Base-by-base conservation (phyloP, 768 basidiomycete genomes). In the Collybiopsis luxurians region DNA sequence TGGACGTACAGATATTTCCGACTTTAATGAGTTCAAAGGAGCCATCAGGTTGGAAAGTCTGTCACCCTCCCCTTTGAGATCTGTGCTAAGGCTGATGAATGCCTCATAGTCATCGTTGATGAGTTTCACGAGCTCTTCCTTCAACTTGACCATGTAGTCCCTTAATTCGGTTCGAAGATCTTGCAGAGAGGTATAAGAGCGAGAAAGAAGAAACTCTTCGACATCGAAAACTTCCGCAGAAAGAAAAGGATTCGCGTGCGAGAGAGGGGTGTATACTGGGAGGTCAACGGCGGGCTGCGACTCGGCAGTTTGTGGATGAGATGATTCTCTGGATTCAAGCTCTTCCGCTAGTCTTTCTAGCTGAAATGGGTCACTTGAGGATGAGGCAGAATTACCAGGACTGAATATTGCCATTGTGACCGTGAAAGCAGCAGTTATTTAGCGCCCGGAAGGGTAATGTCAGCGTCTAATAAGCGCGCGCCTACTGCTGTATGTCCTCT, bases 71-170 rank as follows among this genome's bases (percentile, higher is more conserved):
- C 89, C 93, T 61, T 86, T 81, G 61, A 98, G 69, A 64, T 98
- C 94, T 2, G 95, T 95, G 61, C 95, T 95, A 28, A 99, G 78
- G 63, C 91, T 93, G 65, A 98, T 96, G 68, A 98, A 99, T 13
- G 95, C 95, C 69, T 95, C 95, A 66, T 98, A 99, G 73, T 98
- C 97, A 63, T 94, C 89, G 71, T 99, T 98, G 69, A 98, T 97
- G 65, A 98, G 84, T 65, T 86, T 86, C 28, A 98, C 94, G 34
- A 99, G 81, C 68, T 97, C 96, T 68, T 95, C 92, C 70, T 96
- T 94, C 60, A 99, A 73, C 10, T 79, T 75, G 0, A 84, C 82
- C 58, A 93, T 77, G 69, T 98, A 98, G 52, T 92, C 86, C 30
- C 94, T 82, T 21, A 99, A 77, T 68, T 99, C 95, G 3, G 83